A percentile compares a stretch with the other conserved stretches of the same genome.
phyloP scores from a whole-genome alignment of 345 rosid genomes.

The Eucalyptus marginata region DNA sequence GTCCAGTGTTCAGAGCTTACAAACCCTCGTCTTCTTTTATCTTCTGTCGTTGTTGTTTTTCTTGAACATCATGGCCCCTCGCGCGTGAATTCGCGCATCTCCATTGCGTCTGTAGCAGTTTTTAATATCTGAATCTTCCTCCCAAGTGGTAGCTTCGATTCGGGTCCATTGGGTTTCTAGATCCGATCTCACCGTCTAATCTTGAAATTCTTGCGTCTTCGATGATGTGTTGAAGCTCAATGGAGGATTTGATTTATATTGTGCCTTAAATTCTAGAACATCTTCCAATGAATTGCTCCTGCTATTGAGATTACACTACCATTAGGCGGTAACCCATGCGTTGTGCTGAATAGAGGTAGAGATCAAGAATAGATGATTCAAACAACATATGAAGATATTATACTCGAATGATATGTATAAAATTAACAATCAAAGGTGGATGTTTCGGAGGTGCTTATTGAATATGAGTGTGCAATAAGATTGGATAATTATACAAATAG shows the following conservation, averaged over 20 bases:
- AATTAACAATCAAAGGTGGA: not conserved
- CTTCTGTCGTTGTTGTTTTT: not conserved
- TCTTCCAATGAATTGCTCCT: not conserved
- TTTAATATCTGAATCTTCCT: not conserved
- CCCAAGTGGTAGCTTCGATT: not conserved
- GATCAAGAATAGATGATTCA: not conserved
- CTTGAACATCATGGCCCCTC: not conserved
- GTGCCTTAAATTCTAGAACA: not conserved
- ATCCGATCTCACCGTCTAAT: not conserved
- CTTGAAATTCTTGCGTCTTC: not conserved
- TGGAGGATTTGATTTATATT: not conserved
- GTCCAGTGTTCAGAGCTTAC: not conserved
- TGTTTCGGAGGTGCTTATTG: not conserved
- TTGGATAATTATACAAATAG: too few relatives aligned
- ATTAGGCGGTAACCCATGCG: not conserved
- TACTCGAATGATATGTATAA: accelerated
- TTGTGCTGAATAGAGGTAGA: not conserved
- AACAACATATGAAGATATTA: too few relatives aligned
- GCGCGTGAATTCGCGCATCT: not conserved
- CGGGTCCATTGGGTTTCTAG: not conserved
- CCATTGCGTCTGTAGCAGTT: not conserved
- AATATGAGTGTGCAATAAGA: not conserved
- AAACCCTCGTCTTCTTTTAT: not conserved
- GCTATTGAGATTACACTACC: not conserved
- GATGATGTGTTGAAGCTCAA: not conserved